These are phyloP conservation scores for Artomyces pyxidatus DNA, from an alignment of 768 basidiomycete genomes.

Conservation along the genomic window DNA sequence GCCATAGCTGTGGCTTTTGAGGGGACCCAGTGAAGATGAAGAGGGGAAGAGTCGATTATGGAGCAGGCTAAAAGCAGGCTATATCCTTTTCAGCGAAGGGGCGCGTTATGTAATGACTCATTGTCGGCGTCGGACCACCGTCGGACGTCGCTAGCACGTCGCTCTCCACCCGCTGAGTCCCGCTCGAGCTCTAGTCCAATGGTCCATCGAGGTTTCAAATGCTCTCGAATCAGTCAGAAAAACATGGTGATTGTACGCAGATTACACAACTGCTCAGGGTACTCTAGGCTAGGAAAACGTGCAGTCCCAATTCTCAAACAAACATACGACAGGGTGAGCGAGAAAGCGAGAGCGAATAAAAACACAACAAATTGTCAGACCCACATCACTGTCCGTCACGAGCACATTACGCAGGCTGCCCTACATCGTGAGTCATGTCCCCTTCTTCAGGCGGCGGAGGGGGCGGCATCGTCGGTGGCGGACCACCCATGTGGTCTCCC, in stretches of 20 bases:
- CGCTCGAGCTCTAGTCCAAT: no score
- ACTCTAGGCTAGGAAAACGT: no score
- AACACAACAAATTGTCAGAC: not conserved
- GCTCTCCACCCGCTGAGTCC: no score
- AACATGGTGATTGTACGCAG: no score
- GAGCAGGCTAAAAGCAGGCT: not conserved
- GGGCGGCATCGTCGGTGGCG: slow-evolving; percentile 12
- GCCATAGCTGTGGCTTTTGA: slow-evolving; percentile 36
- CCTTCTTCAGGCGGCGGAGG: slow-evolving; percentile 6
- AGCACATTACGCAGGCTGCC: slow-evolving; percentile 11
- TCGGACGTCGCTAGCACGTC: no score
- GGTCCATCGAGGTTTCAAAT: no score
- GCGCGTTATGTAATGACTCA: not conserved
- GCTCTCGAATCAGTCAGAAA: no score
- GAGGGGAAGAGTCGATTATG: not conserved
- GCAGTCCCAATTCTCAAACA: no score
- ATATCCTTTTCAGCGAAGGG: no score
- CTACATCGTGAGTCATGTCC: slow-evolving; percentile 13
- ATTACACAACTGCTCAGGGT: no score
- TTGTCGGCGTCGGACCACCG: not conserved
- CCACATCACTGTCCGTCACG: not conserved
- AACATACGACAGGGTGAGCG: no score
- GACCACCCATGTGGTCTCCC: slow-evolving; percentile 9
- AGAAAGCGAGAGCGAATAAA: not conserved
- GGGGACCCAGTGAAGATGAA: not conserved